Evolutionary conservation across 495 filamentous ascomycete genomes (phyloP), one percentile per base, ranked within the genome.

Genomic region (Aspergillus baeticus): DNA sequence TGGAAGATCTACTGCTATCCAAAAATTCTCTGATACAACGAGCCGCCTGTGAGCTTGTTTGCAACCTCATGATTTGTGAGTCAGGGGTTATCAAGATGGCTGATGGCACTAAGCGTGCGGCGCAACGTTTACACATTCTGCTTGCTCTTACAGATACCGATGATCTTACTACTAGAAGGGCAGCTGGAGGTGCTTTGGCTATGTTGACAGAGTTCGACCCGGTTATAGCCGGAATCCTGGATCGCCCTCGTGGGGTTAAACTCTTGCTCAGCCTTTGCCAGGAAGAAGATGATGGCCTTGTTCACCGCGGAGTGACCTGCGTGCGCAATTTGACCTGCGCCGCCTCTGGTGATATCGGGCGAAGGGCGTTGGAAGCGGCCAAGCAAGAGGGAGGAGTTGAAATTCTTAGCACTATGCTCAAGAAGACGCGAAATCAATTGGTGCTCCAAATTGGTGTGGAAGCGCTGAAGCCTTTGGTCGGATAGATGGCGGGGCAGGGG

Each of bases 111-210:
- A 76, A 83, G 53, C 78, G 83, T 48, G 88, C 91, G 1, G 75
- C 73, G 2, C 86, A 90, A 51, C 77, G 92, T 17, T 67, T 97
- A 48, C 87, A 93, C 62, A 82, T 97, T 21, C 68, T 98, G 10
- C 80, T 96, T 13, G 93, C 93, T 4, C 81, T 98, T 18, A 85
- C 90, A 4, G 93, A 98, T 63, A 84, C 87, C 1, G 88, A 96
- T 51, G 91, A 96, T 62, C 66, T 80, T 23, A 84, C 80, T 10
- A 96, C 93, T 5, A 76, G 93, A 43, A 82, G 84, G 53, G 94
- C 91, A 0, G 91, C 94, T 4, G 93, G 91, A 10, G 94, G 94
- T 0, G 93, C 89, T 0, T 65, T 98, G 48, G 94, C 94, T 13
- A 87, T 87, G 74, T 65, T 98, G 54, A 89, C 89, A 0, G 84